Evolutionary conservation across 495 filamentous ascomycete genomes (phyloP).

Genomic region (Extremus antarcticus): DNA sequence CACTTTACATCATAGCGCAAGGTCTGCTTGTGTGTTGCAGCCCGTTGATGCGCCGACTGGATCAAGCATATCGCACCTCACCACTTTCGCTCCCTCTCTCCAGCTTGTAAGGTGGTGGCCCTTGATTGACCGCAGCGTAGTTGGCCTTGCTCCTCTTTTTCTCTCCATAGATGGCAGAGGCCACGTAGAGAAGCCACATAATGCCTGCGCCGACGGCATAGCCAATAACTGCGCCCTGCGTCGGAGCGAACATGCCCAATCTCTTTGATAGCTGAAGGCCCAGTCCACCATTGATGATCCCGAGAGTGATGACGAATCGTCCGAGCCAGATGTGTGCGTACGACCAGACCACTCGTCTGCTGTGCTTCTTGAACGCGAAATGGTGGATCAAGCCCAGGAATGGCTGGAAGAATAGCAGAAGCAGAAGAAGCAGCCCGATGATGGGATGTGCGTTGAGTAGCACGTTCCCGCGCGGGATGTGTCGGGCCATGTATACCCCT

Average conservation of each 20-base stretch:
- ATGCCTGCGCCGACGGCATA: slow-evolving; percentile 8
- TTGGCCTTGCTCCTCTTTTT: not conserved
- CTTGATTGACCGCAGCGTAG: not conserved
- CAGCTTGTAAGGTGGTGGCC: not conserved
- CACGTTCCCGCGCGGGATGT: slow-evolving; percentile 6
- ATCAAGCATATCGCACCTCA: not conserved
- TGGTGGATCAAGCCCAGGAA: slow-evolving; percentile 28
- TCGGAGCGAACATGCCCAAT: slow-evolving; percentile 2
- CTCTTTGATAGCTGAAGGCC: slow-evolving; percentile 23
- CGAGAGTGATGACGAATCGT: slow-evolving; percentile 24
- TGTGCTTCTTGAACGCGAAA: slow-evolving; percentile 24
- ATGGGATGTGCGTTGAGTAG: slow-evolving; percentile 24
- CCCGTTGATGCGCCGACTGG: not conserved
- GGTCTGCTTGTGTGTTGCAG: not conserved
- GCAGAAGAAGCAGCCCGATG: slow-evolving; percentile 28
- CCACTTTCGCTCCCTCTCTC: not conserved
- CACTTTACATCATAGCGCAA: too few relatives aligned
- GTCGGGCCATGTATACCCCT: slow-evolving; percentile 24
- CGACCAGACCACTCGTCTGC: slow-evolving; percentile 25
- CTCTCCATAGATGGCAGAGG: slow-evolving; percentile 17
- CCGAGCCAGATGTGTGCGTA: slow-evolving; percentile 29
- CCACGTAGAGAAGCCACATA: slow-evolving; percentile 15
- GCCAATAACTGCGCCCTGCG: not conserved
- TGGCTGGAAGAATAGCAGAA: slow-evolving; percentile 29
- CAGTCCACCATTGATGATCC: slow-evolving; percentile 30